Percentiles rank a stretch among this genome's conserved stretches.
phyloP scores from a whole-genome alignment of 140 eudicot genomes.

The Flaveria floridana region DNA sequence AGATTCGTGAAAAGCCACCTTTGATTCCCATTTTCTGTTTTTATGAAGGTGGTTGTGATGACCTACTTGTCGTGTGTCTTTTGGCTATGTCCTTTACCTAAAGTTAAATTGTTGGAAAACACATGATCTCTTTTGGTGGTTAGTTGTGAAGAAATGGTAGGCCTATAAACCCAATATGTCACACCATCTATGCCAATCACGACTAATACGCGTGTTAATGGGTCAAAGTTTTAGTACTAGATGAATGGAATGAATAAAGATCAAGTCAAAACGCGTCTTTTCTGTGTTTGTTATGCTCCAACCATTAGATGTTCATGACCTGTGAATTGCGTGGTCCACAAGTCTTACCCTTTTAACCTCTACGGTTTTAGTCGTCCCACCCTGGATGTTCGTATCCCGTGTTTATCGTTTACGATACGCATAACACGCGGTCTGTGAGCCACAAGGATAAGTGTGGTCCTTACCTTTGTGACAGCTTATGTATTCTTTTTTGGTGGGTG shows the following conservation, averaged over 20 bases:
- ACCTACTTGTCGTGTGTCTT: constrained; percentile 34
- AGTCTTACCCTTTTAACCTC: background rate
- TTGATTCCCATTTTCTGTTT: constrained; percentile 33
- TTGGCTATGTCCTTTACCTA: constrained; percentile 32
- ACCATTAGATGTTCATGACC: constrained; percentile 26
- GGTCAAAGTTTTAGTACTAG: constrained; percentile 10
- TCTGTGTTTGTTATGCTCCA: constrained; percentile 27
- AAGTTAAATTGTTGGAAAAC: constrained; percentile 24
- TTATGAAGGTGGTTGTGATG: constrained; percentile 28
- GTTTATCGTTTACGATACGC: constrained; percentile 19
- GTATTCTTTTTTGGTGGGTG: constrained; percentile 34
- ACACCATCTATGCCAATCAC: constrained; percentile 21
- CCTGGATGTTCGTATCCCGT: constrained; percentile 17
- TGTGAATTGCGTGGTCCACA: constrained; percentile 27
- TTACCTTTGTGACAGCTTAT: constrained; percentile 21
- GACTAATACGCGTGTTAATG: constrained; percentile 25
- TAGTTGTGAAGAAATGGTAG: constrained; percentile 25
- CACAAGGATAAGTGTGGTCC: constrained; percentile 38
- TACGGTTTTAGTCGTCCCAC: constrained; percentile 31
- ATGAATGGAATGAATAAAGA: background rate
- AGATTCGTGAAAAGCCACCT: constrained; percentile 35
- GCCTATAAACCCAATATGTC: constrained; percentile 23
- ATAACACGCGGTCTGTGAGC: constrained; percentile 10
- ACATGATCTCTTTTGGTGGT: constrained; percentile 30
- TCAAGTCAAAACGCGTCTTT: constrained; percentile 27